phyloP scores from a whole-genome alignment of 140 eudicot species.

The Oenanthe javanica region DNA sequence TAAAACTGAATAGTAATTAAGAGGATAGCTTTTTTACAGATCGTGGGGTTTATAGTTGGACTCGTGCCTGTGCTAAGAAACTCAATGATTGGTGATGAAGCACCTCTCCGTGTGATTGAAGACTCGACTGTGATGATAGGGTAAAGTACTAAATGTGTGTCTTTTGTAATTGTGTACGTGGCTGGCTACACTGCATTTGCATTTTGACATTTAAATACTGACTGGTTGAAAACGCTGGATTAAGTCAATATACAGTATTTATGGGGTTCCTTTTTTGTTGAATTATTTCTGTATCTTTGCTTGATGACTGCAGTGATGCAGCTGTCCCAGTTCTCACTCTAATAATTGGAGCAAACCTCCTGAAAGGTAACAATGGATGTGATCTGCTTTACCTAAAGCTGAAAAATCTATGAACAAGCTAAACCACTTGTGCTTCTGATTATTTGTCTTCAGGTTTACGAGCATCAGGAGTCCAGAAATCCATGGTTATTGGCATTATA shows the following conservation, averaged over 20 bases:
- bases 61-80: conserved; percentile 18
- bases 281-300: background rate
- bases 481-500: conserved; percentile 45
- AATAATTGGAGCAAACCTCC: conserved; percentile 77
- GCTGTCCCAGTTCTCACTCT: conserved; percentile 66
- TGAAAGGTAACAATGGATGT: conserved; percentile 38
- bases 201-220: background rate
- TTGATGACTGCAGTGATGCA: conserved; percentile 40
- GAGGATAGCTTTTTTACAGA: background rate
- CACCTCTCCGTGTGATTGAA: conserved; percentile 69
- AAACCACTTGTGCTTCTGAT: background rate
- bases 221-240: background rate
- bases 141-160: conserved; percentile 19
- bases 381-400: background rate
- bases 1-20: background rate
- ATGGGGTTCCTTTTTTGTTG: background rate
- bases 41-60: conserved; percentile 14
- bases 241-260: background rate
- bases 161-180: background rate
- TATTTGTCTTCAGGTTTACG: conserved; percentile 39
- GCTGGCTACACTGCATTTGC: background rate
- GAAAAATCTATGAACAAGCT: background rate
- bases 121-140: conserved; percentile 62
- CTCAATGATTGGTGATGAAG: conserved; percentile 52
- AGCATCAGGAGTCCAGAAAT: conserved; percentile 42